Evolutionary conservation across 176 grass and related monocot species (phyloP).

Genomic region (Pharus latifolius): DNA sequence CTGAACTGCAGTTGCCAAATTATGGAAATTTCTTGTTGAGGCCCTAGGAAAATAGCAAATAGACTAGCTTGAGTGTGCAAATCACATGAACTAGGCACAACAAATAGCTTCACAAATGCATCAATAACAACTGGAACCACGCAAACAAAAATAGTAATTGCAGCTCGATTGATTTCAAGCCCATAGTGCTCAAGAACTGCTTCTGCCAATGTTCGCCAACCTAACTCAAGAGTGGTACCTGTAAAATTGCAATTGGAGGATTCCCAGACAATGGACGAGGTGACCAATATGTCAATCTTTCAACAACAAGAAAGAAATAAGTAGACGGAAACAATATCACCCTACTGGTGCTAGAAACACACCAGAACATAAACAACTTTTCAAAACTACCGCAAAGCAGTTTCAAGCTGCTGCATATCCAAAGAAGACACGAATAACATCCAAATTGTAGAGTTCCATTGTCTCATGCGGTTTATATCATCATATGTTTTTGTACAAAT

Average conservation of each 20-base stretch:
- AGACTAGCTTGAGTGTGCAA: constrained; percentile 3
- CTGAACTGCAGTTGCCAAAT: neutral
- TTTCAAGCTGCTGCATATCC: neutral
- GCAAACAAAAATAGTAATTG: constrained; percentile 77
- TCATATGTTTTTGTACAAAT: neutral
- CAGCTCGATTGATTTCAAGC: constrained; percentile 71
- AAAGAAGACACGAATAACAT: neutral
- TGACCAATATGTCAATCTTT: neutral
- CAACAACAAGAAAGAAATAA: neutral
- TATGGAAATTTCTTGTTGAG: neutral
- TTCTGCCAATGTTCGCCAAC: constrained; percentile 73
- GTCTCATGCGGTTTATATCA: neutral
- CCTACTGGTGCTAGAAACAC: neutral
- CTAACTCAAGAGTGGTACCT: constrained; percentile 89
- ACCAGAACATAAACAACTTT: neutral
- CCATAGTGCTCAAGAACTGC: constrained; percentile 79
- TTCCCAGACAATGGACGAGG: neutral
- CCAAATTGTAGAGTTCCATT: neutral
- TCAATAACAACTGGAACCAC: constrained; percentile 71
- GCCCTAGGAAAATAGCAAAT: neutral
- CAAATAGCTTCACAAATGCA: constrained; percentile 85
- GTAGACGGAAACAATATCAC: neutral
- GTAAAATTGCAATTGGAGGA: neutral
- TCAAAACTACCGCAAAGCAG: neutral
- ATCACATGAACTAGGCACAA: constrained; percentile 20